Evolutionary conservation across 306 rosid genomes (phyloP).

Genomic region (Acacia acuminata): DNA sequence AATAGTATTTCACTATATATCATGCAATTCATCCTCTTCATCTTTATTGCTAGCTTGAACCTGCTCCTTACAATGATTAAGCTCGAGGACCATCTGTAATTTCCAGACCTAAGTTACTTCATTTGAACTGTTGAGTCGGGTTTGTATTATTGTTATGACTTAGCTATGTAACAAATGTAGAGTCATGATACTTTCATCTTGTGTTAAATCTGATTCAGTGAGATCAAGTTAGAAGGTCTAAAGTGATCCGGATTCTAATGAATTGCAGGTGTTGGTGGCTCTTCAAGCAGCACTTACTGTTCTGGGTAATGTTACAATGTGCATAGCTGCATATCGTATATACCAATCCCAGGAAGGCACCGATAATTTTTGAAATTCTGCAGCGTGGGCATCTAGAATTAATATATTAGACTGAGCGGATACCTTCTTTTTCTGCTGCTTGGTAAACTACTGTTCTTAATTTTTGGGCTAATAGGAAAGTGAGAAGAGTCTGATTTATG

Average conservation of each 20-base stretch:
- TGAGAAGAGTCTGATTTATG: conserved; percentile 20
- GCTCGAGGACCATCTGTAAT: not conserved
- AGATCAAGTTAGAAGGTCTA: conserved; percentile 20
- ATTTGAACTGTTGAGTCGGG: not conserved
- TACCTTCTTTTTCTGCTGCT: conserved; percentile 24
- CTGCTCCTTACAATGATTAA: not conserved
- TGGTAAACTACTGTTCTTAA: conserved; percentile 30
- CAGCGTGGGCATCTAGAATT: not conserved
- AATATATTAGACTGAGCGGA: conserved; percentile 6
- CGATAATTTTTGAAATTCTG: conserved; percentile 48
- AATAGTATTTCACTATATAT: not conserved
- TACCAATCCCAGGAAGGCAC: conserved; percentile 71
- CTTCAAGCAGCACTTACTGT: conserved; percentile 89
- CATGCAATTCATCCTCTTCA: not conserved
- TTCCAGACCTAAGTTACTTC: not conserved
- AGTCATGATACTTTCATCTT: conserved; percentile 24
- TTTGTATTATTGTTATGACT: conserved; percentile 8
- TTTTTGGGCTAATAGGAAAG: not conserved
- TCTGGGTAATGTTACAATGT: conserved; percentile 88
- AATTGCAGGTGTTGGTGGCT: conserved; percentile 88
- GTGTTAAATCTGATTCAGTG: conserved; percentile 14
- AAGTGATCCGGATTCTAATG: conserved; percentile 31
- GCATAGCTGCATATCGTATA: conserved; percentile 84
- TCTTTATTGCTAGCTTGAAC: not conserved
- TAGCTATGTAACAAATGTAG: conserved; percentile 23